These are phyloP conservation scores for Trypethelium eluteriae DNA, from an alignment of 495 filamentous ascomycete species.

Conservation along the genomic window DNA sequence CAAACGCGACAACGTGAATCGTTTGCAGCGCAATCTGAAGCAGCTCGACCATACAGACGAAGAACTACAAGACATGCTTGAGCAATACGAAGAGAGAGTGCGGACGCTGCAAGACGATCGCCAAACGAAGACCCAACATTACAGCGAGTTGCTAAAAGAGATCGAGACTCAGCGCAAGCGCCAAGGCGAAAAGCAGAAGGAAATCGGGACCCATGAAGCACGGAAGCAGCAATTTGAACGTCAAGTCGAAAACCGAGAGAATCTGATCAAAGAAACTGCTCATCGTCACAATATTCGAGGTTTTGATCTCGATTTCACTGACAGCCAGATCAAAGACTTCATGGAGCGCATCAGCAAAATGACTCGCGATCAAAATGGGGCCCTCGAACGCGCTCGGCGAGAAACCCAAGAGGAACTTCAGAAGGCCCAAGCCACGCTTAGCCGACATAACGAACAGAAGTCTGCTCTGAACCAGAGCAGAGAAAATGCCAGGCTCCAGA, in stretches of 20 bases:
- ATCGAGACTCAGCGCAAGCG: conserved; percentile 51
- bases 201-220: conserved; percentile 75
- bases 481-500: conserved; percentile 57
- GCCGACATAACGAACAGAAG: conserved; percentile 60
- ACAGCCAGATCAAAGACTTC: conserved; percentile 64
- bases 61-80: conserved; percentile 65
- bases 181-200: conserved; percentile 66
- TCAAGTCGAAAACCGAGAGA: conserved; percentile 59
- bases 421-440: conserved; percentile 56
- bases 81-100: conserved; percentile 71
- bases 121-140: conserved; percentile 52
- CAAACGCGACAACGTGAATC: conserved; percentile 57
- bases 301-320: conserved; percentile 70
- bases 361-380: conserved; percentile 65
- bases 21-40: conserved; percentile 60
- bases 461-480: conserved; percentile 63
- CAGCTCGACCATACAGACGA: conserved; percentile 73
- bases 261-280: conserved; percentile 69
- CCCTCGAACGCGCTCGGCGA: conserved; percentile 62
- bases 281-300: conserved; percentile 74
- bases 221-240: conserved; percentile 80
- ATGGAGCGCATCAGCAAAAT: conserved; percentile 68
- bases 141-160: conserved; percentile 54
- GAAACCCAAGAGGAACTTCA: conserved; percentile 65
- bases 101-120: conserved; percentile 54